Conservation (phyloP, 176 grass and related monocot genomes). For the Tuctoria greenei region DNA sequence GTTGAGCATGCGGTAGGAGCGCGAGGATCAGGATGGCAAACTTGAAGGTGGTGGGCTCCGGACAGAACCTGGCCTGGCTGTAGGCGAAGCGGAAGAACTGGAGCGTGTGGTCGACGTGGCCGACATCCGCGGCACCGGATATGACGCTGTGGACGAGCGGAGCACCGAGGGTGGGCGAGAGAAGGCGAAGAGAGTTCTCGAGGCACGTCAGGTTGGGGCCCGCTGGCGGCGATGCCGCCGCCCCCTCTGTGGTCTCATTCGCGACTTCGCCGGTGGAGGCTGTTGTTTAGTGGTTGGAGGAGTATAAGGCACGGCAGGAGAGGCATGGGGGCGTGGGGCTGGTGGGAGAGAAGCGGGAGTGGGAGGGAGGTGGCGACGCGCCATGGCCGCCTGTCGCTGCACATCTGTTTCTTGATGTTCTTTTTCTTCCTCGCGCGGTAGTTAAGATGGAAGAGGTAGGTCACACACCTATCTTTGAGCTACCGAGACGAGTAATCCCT, state of each 20-base stretch:
- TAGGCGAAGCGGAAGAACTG: slow-evolving; percentile 94
- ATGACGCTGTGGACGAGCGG: slow-evolving; percentile 67
- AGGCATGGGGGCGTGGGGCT: not conserved
- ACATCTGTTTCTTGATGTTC: too few relatives aligned
- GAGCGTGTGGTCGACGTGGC: slow-evolving; percentile 57
- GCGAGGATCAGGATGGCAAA: slow-evolving; percentile 62
- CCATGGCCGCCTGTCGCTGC: slow-evolving; percentile 43
- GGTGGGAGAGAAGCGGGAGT: slow-evolving; percentile 44
- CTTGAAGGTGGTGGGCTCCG: slow-evolving; percentile 51
- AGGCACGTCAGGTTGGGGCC: slow-evolving; percentile 94
- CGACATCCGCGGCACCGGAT: slow-evolving; percentile 23
- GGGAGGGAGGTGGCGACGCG: slow-evolving; percentile 49
- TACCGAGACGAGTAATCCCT: too few relatives aligned
- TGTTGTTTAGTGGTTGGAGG: not conserved
- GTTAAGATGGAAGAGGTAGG: too few relatives aligned
- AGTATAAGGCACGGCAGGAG: slow-evolving; percentile 31
- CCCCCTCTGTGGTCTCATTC: not conserved
- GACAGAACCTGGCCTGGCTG: slow-evolving; percentile 72
- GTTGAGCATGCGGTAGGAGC: slow-evolving; percentile 76
- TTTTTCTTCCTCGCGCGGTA: too few relatives aligned
- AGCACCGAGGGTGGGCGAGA: slow-evolving; percentile 46
- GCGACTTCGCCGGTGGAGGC: not conserved
- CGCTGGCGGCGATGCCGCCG: slow-evolving; percentile 27
- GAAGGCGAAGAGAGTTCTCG: slow-evolving; percentile 80
- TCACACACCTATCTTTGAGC: too few relatives aligned